Base-by-base conservation (phyloP, 2,329 filamentous ascomycete genomes). In the Alternaria arbusti region DNA sequence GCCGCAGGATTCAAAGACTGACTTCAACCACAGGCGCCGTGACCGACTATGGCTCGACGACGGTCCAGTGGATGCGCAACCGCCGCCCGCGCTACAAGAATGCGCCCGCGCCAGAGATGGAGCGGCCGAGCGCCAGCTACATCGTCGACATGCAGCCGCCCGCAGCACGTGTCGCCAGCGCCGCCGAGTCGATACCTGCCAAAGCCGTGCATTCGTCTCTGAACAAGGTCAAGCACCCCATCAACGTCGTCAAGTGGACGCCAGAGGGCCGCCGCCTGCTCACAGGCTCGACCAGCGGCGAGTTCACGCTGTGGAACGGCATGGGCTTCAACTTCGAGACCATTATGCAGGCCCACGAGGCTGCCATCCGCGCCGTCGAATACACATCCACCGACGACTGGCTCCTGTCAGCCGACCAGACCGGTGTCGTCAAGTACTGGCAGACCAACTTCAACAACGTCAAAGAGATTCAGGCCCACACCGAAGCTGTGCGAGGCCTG, bases 281-380 rank as follows among this genome's bases (percentile, higher is more conserved):
- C 77, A 98, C 96, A 0, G 96, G 94, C 22, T 97, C 94, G 0
- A 97, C 94, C 70, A 98, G 95, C 78, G 96, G 96, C 75, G 96
- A 99, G 79, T 99, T 99, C 75, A 99, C 96, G 43, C 82, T 99
- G 4, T 99, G 96, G 96, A 99, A 99, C 79, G 96, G 96, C 67
- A 98, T 95, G 46, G 95, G 94, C 23, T 99, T 99, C 87, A 98
- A 99, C 80, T 99, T 99, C 74, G 96, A 99, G 83, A 98, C 96
- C 4, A 97, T 99, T 26, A 97, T 97, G 92, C 94, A 97, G 80
- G 95, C 95, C 43, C 95, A 98, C 80, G 95, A 97, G 81, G 89
- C 90, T 59, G 92, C 93, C 40, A 94, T 97, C 69, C 88, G 93
- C 71, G 90, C 91, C 10, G 85, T 94, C 49, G 89, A 89, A 68